These are phyloP conservation scores for Rhizopogon sp. DNA, from an alignment of 768 basidiomycete species.

Conservation along the genomic window DNA sequence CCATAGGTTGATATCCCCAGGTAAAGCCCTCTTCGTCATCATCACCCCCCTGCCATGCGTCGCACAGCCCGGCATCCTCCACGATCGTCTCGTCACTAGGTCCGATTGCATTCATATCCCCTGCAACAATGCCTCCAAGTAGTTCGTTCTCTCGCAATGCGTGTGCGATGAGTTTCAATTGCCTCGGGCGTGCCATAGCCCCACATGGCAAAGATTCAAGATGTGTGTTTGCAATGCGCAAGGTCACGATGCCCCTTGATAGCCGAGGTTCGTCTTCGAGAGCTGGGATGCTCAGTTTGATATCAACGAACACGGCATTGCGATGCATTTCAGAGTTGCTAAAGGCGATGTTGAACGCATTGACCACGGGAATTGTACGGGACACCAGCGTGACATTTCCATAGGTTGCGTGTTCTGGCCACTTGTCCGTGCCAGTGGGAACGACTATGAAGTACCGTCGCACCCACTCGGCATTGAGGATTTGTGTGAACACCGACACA, in stretches of 20 bases:
- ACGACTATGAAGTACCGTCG: constrained; percentile 52
- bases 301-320: constrained; percentile 53
- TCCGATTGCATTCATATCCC: constrained; percentile 70
- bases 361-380: constrained; percentile 44
- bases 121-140: constrained; percentile 57
- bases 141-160: constrained; percentile 43
- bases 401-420: constrained; percentile 46
- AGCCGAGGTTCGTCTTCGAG: constrained; percentile 25
- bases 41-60: constrained; percentile 52
- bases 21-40: constrained; percentile 47
- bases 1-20: constrained; percentile 63
- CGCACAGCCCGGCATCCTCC: constrained; percentile 42
- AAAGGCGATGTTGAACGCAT: constrained; percentile 48
- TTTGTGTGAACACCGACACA: constrained; percentile 33
- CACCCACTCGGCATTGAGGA: constrained; percentile 61
- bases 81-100: constrained; percentile 39
- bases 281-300: constrained; percentile 38
- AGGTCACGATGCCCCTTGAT: constrained; percentile 34
- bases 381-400: constrained; percentile 73
- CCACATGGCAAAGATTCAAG: constrained; percentile 59
- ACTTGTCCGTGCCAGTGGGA: constrained; percentile 49
- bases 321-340: constrained; percentile 46
- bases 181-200: constrained; percentile 38
- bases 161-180: constrained; percentile 48
- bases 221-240: constrained; percentile 71